Evolutionary conservation across 1,284 basidiomycete genomes (phyloP), one percentile per base, ranked within the genome.

Genomic region (Sporisorium scitamineum): DNA sequence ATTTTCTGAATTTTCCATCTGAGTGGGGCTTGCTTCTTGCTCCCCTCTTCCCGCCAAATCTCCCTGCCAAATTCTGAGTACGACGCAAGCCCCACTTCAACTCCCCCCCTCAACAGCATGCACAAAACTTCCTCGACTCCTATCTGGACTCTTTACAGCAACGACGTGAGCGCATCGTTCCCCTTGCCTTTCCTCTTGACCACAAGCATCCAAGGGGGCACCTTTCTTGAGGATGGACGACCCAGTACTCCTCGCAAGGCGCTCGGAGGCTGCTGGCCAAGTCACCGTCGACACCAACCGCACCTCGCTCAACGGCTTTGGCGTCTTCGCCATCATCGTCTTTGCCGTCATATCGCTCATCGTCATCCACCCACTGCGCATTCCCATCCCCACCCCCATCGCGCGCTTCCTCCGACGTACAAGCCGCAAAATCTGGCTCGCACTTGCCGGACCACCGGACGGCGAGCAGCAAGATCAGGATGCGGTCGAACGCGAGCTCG

Each of bases 291-390:
- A 76, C 42, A 72, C 45, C 32, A 66, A 55, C 9, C 61, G 74
- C 20, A 72, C 75, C 27, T 79, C 80, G 24, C 67, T 84, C 26
- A 76, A 83, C 55, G 82, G 81, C n/a, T 81, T 81, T 57, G 83
- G 83, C 37, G 72, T 84, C 56, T 83, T 84, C 48, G 76, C 81
- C 44, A 67, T 84, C 75, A 71, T 84, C 60, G 83, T 84, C 52
- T 83, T 84, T 54, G 79, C 82, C 26, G 47, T 70, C 47, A 82
- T 84, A 7, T 79, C 81, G 24, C 70, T 84, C n/a, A 61, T 84
- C 53, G 80, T 81, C 53, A 84, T 83, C 31, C 68, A 62, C 27
- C 83, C 83, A 1, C 47, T 84, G 22, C 58, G 58, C 42, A 70
- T 84, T n/a, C 80, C 61, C 3, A 50, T 84, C 5, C 83, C 83